Evolutionary conservation across 495 filamentous ascomycete species (phyloP), one percentile per base, ranked within the genome.

Genomic region (Talaromyces ruber): DNA sequence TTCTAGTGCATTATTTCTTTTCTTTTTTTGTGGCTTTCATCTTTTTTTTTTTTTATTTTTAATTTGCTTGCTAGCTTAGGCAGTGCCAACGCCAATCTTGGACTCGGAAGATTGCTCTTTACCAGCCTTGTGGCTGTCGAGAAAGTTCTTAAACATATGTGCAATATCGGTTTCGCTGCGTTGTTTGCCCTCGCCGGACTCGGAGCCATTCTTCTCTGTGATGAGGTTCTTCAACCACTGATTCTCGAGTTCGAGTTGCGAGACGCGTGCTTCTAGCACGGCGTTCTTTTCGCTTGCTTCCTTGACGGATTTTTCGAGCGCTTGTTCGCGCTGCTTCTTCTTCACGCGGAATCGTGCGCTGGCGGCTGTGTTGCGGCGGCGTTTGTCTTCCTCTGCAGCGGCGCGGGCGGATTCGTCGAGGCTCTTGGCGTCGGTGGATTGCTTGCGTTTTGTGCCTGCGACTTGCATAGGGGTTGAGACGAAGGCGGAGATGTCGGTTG

Each of bases 261-360:
- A 84, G 56, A 98, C 91, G 47, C 88, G 86, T 57, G 86, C 81
- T 73, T 98, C 94, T 12, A 98, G 82, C 11, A 76, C 77, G 11
- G 77, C 78, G 47, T 95, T 89, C 76, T 93, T 92, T 37, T 96
- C 93, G 7, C 83, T 84, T 71, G 96, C 91, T 66, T 97, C 94
- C 74, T 95, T 93, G 62, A 94, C 89, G 52, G 86, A 86, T 60
- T 87, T 87, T 78, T 98, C 94, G 62, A 98, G 88, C 3, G 89
- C 88, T 71, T 94, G 90, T 78, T 98, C 94, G 59, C 94, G 90
- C 76, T 96, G 91, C 84, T 98, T 98, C 90, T 98, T 98, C 85
- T 98, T 98, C 68, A 96, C 86, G 61, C 94, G 89, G 84, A 98
- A 98, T 59, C 94, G 89, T 22, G 94, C 94, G 56, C 85, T 89